Evolutionary conservation across 2,329 filamentous ascomycete species (phyloP), one percentile per base, ranked within the genome.

Genomic region (Huntiella decipiens): DNA sequence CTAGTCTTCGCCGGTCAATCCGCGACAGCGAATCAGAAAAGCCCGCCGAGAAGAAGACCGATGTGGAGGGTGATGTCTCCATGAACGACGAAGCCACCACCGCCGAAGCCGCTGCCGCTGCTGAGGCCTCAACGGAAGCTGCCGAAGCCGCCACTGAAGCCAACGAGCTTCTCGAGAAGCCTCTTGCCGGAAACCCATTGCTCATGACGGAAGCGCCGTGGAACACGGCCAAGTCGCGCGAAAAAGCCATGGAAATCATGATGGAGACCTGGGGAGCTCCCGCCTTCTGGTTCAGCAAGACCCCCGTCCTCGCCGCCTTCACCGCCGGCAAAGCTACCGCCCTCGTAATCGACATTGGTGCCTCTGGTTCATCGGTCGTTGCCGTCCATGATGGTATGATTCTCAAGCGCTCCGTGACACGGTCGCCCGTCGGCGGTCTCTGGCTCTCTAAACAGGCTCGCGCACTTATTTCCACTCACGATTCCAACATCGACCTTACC

Each of bases 221-320:
- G 87, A 96, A 94, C 63, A 72, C 77, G 19, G 63, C 74, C 38
- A 95, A 95, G 66, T 76, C 82, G 50, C 73, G 92, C 50, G 91
- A 98, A 65, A 93, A 91, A 72, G 79, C 81, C 36, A 88, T 95
- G 56, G 91, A 98, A 65, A 77, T 96, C 52, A 86, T 85, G 50
- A 95, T 98, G 79, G 91, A 98, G 68, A 83, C 77, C 57, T 98
- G 91, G 86, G 87, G 85, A 22, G 82, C 81, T 47, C 91, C 91
- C 13, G 91, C 91, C 4, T 96, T 95, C 62, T 98, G 88, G 72
- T 68, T 96, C 51, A 84, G 84, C 52, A 78, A 84, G 57, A 92
- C 79, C 45, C 86, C 88, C 19, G 87, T 95, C 38, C 73, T 95
- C 58, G 79, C 88, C 46, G 82, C 87, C 15, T 96, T 95, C 58